Base-by-base conservation (phyloP, 352 stramenopile genomes). In the Globisporangium radiosum region DNA sequence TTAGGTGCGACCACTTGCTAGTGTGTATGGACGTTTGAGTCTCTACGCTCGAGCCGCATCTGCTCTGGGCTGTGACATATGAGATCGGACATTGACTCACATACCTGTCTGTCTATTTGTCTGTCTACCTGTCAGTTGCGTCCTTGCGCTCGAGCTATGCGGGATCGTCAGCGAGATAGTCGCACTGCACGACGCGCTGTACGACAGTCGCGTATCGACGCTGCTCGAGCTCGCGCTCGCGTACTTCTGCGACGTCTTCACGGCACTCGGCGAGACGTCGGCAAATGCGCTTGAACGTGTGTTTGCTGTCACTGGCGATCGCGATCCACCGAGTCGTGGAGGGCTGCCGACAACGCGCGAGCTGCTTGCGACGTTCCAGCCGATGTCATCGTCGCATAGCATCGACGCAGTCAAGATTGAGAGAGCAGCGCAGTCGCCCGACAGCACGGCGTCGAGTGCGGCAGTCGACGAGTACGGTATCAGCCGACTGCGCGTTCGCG, bases 81-180 rank as follows among this genome's bases (percentile, higher is more conserved):
- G 38, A 7, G 5, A 13, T 14, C 15, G 13, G 5, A 8, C 25
- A 49, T 70, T 75, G 42, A 49, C 68, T 2, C 44, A 72, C 25
- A 47, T 61, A 13, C 71, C 60, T 47, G 42, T 76, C 45, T 42
- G 54, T 60, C 9, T 59, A 47, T 47, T 59, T 60, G 43, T 57
- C 42, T 70, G 36, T 45, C 14, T 17, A 48, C 8, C 39, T 17
- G 36, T 33, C 48, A 92, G 82, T 33, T 91, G 76, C 43, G 80
- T 93, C 25, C 52, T 90, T 44, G 52, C 84, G 54, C 81, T 85
- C 37, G 84, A 93, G 47, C 68, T 84, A 7, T 78, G 76, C 39
- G 79, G 78, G 37, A 78, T 91, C 42, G 33, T 86, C 7, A 72
- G 75, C 57, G 78, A 91, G 64, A 43, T 72, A 2, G 7, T 78